Base-by-base conservation (phyloP, 2,329 filamentous ascomycete genomes). In the Venturia aucupariae region DNA sequence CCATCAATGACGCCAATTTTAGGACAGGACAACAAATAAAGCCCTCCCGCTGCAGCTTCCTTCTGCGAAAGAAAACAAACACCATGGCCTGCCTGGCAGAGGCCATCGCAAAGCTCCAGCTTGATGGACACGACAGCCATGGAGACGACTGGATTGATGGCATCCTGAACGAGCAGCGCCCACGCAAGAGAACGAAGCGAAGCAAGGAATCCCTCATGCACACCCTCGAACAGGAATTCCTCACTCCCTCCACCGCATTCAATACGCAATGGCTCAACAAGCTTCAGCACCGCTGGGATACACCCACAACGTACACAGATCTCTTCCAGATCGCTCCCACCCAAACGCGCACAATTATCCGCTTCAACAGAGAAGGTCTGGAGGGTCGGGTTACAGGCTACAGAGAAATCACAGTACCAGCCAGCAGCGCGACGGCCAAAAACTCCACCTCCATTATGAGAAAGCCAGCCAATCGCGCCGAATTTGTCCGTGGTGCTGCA, bases 381-480 rank as follows among this genome's bases (percentile, higher is more conserved):
- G 92, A 97, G 76, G 94, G 94, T 27, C 85, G 89, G 62, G 93
- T 99, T 30, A 96, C 90, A 10, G 92, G 92, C 61, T 97, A 99
- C 76, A 89, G 88, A 72, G 94, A 97, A 74, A 90, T 97, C 61
- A 97, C 94, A 0, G 86, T 97, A 10, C 91, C 93, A 5, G 90
- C 90, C 41, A 90, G 87, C 71, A 95, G 89, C 70, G 90, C 90
- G 19, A 97, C 90, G 19, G 93, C 92, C 60, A 99, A 97, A 77
- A 96, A 96, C 72, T 97, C 92, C 2, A 97, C 92, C 0, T 96
- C 92, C 5, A 81, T 97, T 48, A 79, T 90, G 19, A 85, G 94
- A 57, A 95, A 95, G 72, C 93, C 93, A 3, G 93, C 90, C 17
- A 87, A 86, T 65, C 85, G 90, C 67, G 90, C 90, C 38, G 92